Conservation (phyloP, 1,284 basidiomycete species). For the Cutaneotrichosporon mucoides region DNA sequence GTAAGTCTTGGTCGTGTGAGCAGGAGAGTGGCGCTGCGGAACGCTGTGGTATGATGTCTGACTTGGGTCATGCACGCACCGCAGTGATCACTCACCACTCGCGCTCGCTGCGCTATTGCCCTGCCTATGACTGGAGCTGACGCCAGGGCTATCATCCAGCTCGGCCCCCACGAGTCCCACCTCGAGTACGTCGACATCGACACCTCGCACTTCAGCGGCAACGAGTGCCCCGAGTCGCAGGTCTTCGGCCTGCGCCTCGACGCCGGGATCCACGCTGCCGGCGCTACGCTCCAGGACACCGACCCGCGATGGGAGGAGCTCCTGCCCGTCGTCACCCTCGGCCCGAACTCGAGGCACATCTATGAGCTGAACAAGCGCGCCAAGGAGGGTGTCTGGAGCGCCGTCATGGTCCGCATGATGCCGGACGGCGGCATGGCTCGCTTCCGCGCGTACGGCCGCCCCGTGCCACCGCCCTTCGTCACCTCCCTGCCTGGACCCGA, state of each 20-base stretch:
- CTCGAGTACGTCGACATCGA: slow-evolving; percentile 90
- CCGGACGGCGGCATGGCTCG: slow-evolving; percentile 93
- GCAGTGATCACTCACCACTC: too few relatives aligned
- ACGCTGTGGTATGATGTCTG: too few relatives aligned
- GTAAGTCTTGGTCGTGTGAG: too few relatives aligned
- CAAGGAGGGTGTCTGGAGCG: slow-evolving; percentile 60
- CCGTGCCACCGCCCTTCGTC: slow-evolving; percentile 52
- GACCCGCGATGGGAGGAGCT: slow-evolving; percentile 64
- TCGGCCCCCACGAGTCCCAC: slow-evolving; percentile 69
- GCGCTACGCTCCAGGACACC: slow-evolving; percentile 21
- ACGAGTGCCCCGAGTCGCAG: slow-evolving; percentile 81
- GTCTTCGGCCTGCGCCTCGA: slow-evolving; percentile 61
- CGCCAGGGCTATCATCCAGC: slow-evolving; percentile 80
- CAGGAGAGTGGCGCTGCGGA: slow-evolving; percentile 32
- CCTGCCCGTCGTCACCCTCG: slow-evolving; percentile 67
- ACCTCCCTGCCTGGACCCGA: slow-evolving; percentile 53
- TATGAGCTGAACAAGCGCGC: slow-evolving; percentile 57
- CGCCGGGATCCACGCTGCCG: slow-evolving; percentile 40
- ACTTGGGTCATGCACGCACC: too few relatives aligned
- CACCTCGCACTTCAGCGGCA: slow-evolving; percentile 93
- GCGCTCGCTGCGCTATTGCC: too few relatives aligned
- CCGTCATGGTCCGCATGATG: slow-evolving; percentile 90
- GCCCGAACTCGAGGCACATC: slow-evolving; percentile 78
- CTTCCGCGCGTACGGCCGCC: slow-evolving; percentile 83
- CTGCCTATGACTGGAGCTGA: background rate